Percentiles rank a stretch among this genome's conserved stretches.
Evolutionary conservation across 352 stramenopile species (phyloP).

Genomic region (Pythium graminicola): DNA sequence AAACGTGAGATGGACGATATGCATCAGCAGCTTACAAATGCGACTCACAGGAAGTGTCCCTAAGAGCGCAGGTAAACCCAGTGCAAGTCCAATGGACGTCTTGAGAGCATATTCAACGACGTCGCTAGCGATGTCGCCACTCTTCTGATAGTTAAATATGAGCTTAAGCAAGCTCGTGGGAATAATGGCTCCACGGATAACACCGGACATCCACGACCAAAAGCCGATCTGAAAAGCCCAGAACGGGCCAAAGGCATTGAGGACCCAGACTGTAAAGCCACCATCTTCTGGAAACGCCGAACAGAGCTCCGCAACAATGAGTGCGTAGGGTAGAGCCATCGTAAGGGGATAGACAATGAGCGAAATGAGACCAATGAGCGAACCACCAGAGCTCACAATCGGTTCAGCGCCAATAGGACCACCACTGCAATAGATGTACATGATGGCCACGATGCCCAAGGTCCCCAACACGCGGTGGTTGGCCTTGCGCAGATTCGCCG

Average conservation of each 20-base stretch:
- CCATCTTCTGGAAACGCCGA: constrained; percentile 70
- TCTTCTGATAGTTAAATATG: constrained; percentile 28
- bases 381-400: constrained; percentile 24
- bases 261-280: constrained; percentile 81
- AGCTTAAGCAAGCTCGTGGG: constrained; percentile 46
- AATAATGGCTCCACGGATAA: constrained; percentile 32
- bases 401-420: constrained; percentile 25
- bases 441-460: constrained; percentile 26
- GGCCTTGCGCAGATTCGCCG: constrained; percentile 1
- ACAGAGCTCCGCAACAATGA: constrained; percentile 58
- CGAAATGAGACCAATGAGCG: constrained; percentile 44
- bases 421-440: constrained; percentile 26
- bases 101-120: constrained; percentile 32
- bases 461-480: constrained; percentile 26
- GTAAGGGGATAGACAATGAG: constrained; percentile 81
- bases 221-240: constrained; percentile 84
- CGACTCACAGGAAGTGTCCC: constrained; percentile 32
- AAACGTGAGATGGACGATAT: constrained; percentile 30
- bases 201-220: constrained; percentile 70
- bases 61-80: constrained; percentile 31
- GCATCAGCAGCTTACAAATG: constrained; percentile 22
- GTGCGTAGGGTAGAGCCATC: constrained; percentile 77
- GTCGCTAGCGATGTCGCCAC: constrained; percentile 22
- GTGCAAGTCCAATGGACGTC: constrained; percentile 21
- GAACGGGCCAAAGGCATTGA: constrained; percentile 65